Percentiles rank a stretch among this genome's conserved stretches.
These are phyloP conservation scores for Coemansia nantahalensis DNA, from an alignment of 192 early-diverging fungal genomes.

Conservation along the genomic window DNA sequence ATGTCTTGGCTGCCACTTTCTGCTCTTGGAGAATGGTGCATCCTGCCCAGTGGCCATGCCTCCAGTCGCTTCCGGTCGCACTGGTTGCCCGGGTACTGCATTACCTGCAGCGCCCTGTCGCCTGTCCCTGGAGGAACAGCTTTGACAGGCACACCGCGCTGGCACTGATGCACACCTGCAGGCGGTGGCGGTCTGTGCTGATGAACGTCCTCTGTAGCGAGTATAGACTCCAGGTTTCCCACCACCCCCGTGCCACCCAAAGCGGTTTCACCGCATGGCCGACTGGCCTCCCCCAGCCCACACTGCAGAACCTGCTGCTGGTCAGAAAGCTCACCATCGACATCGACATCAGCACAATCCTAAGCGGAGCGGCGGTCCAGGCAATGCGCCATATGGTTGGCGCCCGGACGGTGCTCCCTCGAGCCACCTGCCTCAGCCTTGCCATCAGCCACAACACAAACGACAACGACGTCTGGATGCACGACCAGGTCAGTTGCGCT, in stretches of 20 bases:
- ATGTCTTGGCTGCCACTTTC: too few relatives aligned
- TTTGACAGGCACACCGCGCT: too few relatives aligned
- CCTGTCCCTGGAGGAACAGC: too few relatives aligned
- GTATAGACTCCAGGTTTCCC: too few relatives aligned
- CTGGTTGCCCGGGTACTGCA: too few relatives aligned
- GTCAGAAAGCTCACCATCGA: constrained; percentile 2
- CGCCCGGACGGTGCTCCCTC: background rate
- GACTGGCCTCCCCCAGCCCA: constrained; percentile 1
- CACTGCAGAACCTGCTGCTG: background rate
- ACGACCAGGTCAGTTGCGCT: constrained; percentile 12
- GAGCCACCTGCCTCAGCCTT: background rate
- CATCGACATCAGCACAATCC: constrained; percentile 16
- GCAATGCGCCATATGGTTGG: background rate
- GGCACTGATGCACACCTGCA: too few relatives aligned
- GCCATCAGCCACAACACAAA: background rate
- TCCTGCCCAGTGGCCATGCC: too few relatives aligned
- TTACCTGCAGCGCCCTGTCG: too few relatives aligned
- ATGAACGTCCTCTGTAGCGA: too few relatives aligned
- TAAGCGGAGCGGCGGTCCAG: constrained; percentile 11
- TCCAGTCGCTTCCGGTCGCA: too few relatives aligned
- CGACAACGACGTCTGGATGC: constrained; percentile 1
- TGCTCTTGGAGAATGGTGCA: too few relatives aligned
- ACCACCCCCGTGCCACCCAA: background rate
- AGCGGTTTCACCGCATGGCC: constrained; percentile 5
- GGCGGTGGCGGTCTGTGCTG: too few relatives aligned